phyloP scores from a whole-genome alignment of 148 eudicot species.

The Vaccinium vitisidaea region DNA sequence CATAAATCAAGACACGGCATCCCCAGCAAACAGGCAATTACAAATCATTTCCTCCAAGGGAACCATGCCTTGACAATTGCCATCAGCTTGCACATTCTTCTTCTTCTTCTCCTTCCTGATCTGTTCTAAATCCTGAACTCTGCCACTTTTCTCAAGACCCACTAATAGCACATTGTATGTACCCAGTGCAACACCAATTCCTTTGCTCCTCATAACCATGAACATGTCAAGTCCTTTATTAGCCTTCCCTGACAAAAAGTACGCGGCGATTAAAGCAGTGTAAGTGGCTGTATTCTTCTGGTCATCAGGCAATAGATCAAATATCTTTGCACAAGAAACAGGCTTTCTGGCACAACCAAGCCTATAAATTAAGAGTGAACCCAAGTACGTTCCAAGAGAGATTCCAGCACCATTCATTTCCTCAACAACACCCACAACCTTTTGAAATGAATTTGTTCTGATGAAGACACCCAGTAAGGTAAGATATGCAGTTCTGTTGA shows the following conservation, averaged over 20 bases:
- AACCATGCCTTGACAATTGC: conserved; percentile 20
- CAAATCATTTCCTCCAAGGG: conserved; percentile 48
- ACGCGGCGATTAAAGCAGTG: conserved; percentile 62
- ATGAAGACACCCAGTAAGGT: conserved; percentile 59
- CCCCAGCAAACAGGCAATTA: conserved; percentile 52
- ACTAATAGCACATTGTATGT: conserved; percentile 55
- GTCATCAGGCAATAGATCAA: conserved; percentile 46
- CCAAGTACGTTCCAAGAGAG: conserved; percentile 46
- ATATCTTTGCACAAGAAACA: conserved; percentile 47
- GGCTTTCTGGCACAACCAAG: conserved; percentile 57
- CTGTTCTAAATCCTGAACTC: conserved; percentile 34
- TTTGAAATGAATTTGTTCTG: conserved; percentile 45
- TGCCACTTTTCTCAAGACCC: conserved; percentile 62
- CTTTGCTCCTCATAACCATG: conserved; percentile 42
- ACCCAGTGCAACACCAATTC: conserved; percentile 39
- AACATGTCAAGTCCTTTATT: conserved; percentile 56
- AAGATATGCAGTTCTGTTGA: conserved; percentile 49
- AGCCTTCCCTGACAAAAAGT: conserved; percentile 50
- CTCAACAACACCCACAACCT: conserved; percentile 47
- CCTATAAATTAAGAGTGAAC: conserved; percentile 54
- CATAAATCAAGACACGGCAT: conserved; percentile 21
- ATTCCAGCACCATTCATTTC: conserved; percentile 44
- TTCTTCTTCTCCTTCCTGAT: conserved; percentile 65
- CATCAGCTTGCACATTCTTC: conserved; percentile 36
- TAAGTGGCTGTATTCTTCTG: conserved; percentile 45